phyloP scores from a whole-genome alignment of 129 eudicot species.

The Artemisia annua region DNA sequence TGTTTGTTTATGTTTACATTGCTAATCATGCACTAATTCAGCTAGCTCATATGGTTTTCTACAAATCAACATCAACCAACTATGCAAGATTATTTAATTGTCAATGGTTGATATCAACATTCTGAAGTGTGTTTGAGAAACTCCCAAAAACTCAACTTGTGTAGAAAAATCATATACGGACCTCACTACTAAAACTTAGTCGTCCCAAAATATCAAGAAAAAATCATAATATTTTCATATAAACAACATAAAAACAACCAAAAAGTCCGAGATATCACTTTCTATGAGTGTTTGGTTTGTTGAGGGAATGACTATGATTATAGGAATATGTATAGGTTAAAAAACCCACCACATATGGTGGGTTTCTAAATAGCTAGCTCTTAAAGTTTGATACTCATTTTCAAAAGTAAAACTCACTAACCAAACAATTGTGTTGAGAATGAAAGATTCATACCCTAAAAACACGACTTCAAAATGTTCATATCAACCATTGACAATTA shows the following conservation, averaged over 20 bases:
- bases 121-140: constrained; percentile 18
- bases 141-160: constrained; percentile 61
- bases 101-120: constrained; percentile 11
- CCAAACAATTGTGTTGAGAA: too few species aligned
- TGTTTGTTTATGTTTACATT: too few species aligned
- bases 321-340: too few species aligned
- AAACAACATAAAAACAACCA: constrained; percentile 14
- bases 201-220: constrained; percentile 10
- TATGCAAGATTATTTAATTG: too few species aligned
- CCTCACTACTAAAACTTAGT: constrained; percentile 41
- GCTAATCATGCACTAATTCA: neutral
- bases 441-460: too few species aligned
- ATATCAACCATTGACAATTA: constrained; percentile 6
- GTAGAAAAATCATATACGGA: constrained; percentile 38
- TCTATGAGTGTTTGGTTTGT: neutral
- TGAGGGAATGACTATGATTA: too few species aligned
- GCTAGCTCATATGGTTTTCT: too few species aligned
- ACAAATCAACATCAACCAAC: too few species aligned
- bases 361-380: too few species aligned
- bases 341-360: too few species aligned
- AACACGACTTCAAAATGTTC: neutral
- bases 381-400: too few species aligned
- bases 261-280: constrained; percentile 18
- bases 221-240: neutral
- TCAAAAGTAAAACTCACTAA: too few species aligned